Evolutionary conservation across 352 stramenopile genomes (phyloP), one percentile per base, ranked within the genome.

Genomic region (Globisporangium okanoganense): DNA sequence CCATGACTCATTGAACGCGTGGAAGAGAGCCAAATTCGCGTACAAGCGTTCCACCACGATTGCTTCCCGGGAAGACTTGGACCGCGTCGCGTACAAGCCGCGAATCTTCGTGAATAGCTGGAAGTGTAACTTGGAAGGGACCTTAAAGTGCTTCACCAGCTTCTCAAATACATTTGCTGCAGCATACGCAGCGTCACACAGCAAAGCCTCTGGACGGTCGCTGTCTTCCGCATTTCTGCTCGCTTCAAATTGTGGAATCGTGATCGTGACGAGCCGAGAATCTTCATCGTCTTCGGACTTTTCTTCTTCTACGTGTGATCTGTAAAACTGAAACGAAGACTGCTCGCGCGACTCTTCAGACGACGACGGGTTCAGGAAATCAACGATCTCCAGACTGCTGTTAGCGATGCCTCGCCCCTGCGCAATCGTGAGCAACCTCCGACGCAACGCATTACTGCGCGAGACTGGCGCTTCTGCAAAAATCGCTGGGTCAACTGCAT

Each of bases 61-160:
- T 48, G 71, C 72, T 66, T 94, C 87, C 0, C 73, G 67, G 0
- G 70, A 53, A 14, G 60, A 44, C 18, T 56, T 62, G 35, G 65
- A 81, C 1, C 66, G 66, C 14, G 72, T 62, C n/a, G 75, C 62
- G 20, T 76, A 78, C 38, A 62, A 75, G 2, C 65, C 68, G 25
- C 83, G 79, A 48, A 93, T 83, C 43, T 86, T 78, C 33, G 79
- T 86, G 20, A 79, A 82, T 13, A 96, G 56, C 38, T 79, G 70
- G 52, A 92, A 96, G 54, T 91, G 82, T n/a, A 91, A 64, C 44
- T 78, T 80, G 18, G 66, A 56, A 16, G 86, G 86, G 2, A 95
- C 74, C 7, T 73, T 59, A 52, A 76, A 68, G 27, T 73, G 65
- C 8, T 71, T 53, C 65, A 90, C 79, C 27, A 95, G 65, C n/a